These are phyloP conservation scores for Sechiopsis laciniata DNA, from an alignment of 306 rosid species.

Conservation along the genomic window DNA sequence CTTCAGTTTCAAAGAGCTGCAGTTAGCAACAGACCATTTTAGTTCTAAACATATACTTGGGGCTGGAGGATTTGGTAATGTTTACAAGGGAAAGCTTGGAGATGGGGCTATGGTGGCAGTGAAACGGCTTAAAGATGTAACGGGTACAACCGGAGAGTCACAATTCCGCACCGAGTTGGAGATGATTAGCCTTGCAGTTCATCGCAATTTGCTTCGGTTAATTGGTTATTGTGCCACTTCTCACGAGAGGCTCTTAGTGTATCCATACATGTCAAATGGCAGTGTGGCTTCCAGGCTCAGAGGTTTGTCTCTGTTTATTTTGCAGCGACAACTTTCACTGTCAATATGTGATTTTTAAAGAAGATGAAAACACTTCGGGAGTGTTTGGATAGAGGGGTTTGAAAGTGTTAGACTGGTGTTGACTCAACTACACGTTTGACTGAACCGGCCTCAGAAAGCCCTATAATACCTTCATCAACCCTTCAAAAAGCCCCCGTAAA, in stretches of 20 bases:
- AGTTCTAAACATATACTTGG: conserved; percentile 82
- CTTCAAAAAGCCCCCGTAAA: too few relatives aligned
- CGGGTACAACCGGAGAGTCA: conserved; percentile 79
- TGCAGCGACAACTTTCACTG: neutral
- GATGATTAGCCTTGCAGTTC: conserved; percentile 97
- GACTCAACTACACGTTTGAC: too few relatives aligned
- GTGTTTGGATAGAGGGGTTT: too few relatives aligned
- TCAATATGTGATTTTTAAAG: neutral
- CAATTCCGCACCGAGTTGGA: conserved; percentile 91
- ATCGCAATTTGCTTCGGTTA: conserved; percentile 74
- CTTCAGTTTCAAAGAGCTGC: conserved; percentile 83
- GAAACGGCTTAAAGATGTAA: conserved; percentile 83
- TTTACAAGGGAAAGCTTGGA: conserved; percentile 73
- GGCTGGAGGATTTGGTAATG: conserved; percentile 96
- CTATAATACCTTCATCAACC: too few relatives aligned
- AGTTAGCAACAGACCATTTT: conserved; percentile 68
- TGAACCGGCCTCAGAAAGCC: too few relatives aligned
- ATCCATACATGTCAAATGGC: conserved; percentile 94
- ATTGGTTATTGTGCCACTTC: conserved; percentile 80
- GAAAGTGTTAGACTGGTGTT: too few relatives aligned
- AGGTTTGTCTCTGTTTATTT: conserved; percentile 44
- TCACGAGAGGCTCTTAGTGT: conserved; percentile 81
- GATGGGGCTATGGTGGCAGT: conserved; percentile 83
- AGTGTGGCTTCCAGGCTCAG: conserved; percentile 91
- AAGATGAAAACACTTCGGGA: too few relatives aligned